phyloP scores from a whole-genome alignment of 176 grass and related monocot genomes.

The Zoysia japonica region DNA sequence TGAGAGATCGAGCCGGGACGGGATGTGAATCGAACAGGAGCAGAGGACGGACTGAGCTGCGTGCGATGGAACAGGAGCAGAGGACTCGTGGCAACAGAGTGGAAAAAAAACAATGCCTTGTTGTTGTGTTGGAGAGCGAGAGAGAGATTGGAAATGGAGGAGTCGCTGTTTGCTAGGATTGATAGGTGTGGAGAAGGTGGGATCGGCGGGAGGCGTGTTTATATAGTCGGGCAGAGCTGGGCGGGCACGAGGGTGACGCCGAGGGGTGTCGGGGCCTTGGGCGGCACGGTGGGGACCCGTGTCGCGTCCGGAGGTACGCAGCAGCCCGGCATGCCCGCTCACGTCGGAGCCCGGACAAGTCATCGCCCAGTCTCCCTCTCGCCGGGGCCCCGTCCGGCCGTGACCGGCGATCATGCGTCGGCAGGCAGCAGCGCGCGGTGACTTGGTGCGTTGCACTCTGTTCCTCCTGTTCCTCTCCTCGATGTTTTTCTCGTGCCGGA shows the following conservation, averaged over 20 bases:
- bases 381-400: too few species aligned
- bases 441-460: neutral
- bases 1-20: too few species aligned
- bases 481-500: conserved; percentile 32
- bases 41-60: neutral
- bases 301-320: conserved; percentile 63
- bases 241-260: conserved; percentile 55
- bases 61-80: neutral
- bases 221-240: conserved; percentile 36
- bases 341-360: conserved; percentile 14
- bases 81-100: neutral
- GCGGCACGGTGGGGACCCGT: conserved; percentile 55
- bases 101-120: neutral
- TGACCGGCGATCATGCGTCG: too few species aligned
- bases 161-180: neutral
- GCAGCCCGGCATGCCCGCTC: conserved; percentile 42
- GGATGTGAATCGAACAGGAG: neutral
- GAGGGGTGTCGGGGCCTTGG: conserved; percentile 46
- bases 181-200: neutral
- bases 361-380: too few species aligned
- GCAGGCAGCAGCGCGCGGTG: too few species aligned
- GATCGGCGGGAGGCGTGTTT: conserved; percentile 29
- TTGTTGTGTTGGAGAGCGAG: neutral
- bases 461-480: too few species aligned
- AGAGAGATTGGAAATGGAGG: neutral